Evolutionary conservation across 148 eudicot genomes (phyloP), one percentile per base, ranked within the genome.

Genomic region (Mesembryanthemum crystallinum): DNA sequence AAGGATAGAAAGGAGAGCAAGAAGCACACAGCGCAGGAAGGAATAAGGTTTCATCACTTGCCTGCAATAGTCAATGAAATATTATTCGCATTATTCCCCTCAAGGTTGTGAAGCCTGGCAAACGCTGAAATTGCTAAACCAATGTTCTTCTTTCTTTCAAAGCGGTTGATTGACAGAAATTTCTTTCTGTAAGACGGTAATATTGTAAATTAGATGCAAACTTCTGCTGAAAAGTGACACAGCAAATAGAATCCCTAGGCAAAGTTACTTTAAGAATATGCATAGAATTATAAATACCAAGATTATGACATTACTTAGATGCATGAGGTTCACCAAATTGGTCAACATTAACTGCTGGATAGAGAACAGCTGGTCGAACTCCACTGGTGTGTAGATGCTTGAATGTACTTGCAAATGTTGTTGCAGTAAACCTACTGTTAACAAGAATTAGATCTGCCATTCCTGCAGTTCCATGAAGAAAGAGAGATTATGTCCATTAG

Each of bases 61-160:
- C 98, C 98, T 71, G 91, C 96, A 83, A 95, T 82, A 60, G 89
- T 89, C 85, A 95, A 85, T 67, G 90, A 77, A 83, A 82, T 79
- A 57, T 82, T 88, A 55, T 65, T 58, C 27, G 35, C 67, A 32
- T 65, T 51, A 45, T 25, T 63, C 8, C 63, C 81, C 70, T 76
- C 83, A 69, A 71, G 70, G 33, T 65, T 79, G 77, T 67, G 87
- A 74, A 94, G 96, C 85, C 82, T 88, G 47, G 96, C 86, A 80
- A 94, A 92, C 39, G 98, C 97, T 65, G 97, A 84, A 77, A 94
- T 89, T 69, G 98, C 98, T 62, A 94, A 82, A 14, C 78, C 92
- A 70, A 90, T 90, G 72, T 94, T 94, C 91, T 94, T 94, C 83
- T 94, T 94, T 88, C 92, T 87, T 70, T 94, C 98, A 82, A 92